A percentile compares a stretch with the other conserved stretches of the same genome.
These are phyloP conservation scores for Linum lewisii DNA, from an alignment of 345 rosid genomes.

Conservation along the genomic window DNA sequence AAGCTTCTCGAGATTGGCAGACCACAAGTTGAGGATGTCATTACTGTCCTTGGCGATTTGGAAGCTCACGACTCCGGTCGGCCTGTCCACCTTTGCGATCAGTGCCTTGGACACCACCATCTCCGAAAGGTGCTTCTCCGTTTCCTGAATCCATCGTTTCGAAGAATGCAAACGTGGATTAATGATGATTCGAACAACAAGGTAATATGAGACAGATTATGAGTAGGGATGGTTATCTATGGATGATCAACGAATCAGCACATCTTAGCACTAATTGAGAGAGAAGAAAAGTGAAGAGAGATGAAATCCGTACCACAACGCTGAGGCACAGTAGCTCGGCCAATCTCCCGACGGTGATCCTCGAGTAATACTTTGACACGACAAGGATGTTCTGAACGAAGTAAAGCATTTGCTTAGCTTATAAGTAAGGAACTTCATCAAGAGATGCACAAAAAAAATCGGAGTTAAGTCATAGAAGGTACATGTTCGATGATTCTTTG, in stretches of 20 bases:
- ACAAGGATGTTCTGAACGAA: conserved; percentile 83
- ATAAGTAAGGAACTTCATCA: conserved; percentile 1
- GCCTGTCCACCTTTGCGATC: conserved; percentile 91
- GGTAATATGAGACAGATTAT: no score
- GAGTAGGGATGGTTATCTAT: no score
- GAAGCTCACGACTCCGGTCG: conserved; percentile 67
- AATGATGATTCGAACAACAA: no score
- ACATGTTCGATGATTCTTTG: conserved; percentile 94
- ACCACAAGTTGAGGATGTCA: conserved; percentile 88
- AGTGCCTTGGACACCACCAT: conserved; percentile 96
- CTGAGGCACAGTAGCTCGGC: conserved; percentile 84
- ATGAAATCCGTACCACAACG: conserved; percentile 39
- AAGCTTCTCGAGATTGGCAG: conserved; percentile 84
- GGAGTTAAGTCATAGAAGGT: conserved; percentile 8
- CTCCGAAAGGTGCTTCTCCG: conserved; percentile 94
- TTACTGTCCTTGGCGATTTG: conserved; percentile 73
- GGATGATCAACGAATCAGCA: conserved; percentile 5
- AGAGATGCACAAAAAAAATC: not conserved
- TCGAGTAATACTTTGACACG: conserved; percentile 87
- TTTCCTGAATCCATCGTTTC: conserved; percentile 45
- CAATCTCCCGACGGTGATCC: conserved; percentile 79
- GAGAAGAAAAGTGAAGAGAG: not conserved
- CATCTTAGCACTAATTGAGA: not conserved
- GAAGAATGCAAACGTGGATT: no score
- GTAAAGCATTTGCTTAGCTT: not conserved